Evolutionary conservation across 148 eudicot genomes (phyloP).

Genomic region (Rhododendron griersonianum): DNA sequence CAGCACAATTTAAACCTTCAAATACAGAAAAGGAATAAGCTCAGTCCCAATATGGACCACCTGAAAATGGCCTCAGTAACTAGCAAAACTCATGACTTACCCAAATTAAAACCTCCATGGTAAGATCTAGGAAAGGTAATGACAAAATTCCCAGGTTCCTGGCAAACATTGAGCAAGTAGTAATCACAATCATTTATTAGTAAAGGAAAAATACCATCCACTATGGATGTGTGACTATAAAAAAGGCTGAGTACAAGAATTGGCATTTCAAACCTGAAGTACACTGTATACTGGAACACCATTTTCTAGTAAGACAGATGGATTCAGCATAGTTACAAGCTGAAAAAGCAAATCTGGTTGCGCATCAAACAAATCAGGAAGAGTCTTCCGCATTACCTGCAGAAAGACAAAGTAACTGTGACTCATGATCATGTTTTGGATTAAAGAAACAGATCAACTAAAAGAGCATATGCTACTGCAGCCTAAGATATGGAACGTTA

Average conservation of each 20-base stretch:
- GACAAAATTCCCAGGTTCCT: conserved; percentile 99
- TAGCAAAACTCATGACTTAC: conserved; percentile 35
- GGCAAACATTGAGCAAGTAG: conserved; percentile 22
- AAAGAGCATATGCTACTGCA: background rate
- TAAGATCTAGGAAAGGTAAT: conserved; percentile 98
- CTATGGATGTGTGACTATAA: background rate
- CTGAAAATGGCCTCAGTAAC: conserved; percentile 3
- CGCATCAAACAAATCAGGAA: conserved; percentile 96
- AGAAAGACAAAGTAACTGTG: background rate
- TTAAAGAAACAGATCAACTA: background rate
- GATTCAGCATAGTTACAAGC: conserved; percentile 98
- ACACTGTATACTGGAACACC: conserved; percentile 92
- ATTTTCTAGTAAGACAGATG: conserved; percentile 81
- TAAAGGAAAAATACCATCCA: background rate
- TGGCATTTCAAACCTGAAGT: conserved; percentile 63
- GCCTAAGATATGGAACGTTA: background rate
- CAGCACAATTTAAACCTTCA: conserved; percentile 98
- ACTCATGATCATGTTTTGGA: background rate
- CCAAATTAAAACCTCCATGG: conserved; percentile 95
- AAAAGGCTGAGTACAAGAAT: background rate
- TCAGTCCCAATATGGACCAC: conserved; percentile 7
- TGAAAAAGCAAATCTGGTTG: conserved; percentile 98
- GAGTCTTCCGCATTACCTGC: conserved; percentile 88
- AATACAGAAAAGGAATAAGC: conserved; percentile 15
- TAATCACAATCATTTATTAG: background rate